These are phyloP conservation scores for Rauvolfia tetraphylla DNA, from an alignment of 257 asterid species.

Conservation along the genomic window DNA sequence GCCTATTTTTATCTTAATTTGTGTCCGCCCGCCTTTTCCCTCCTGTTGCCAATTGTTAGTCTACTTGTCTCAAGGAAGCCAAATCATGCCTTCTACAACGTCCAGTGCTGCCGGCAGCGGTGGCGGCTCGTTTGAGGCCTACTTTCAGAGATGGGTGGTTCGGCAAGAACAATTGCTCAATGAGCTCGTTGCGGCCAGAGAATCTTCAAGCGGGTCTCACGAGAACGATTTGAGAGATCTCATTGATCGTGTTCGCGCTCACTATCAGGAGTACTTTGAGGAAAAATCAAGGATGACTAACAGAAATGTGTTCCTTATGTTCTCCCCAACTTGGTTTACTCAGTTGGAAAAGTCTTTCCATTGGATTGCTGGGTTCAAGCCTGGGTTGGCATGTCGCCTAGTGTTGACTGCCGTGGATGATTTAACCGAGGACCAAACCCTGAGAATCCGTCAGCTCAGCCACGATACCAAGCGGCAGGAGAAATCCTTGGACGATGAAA, in stretches of 20 bases:
- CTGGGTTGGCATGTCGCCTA: constrained; percentile 34
- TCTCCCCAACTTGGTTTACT: constrained; percentile 53
- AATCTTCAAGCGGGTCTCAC: constrained; percentile 9
- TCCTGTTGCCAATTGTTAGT: not conserved
- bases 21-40: not conserved
- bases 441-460: constrained; percentile 21
- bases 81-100: constrained; percentile 16
- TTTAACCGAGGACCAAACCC: constrained; percentile 27
- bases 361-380: constrained; percentile 55
- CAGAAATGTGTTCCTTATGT: constrained; percentile 30
- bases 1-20: not conserved
- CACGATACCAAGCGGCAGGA: constrained; percentile 30
- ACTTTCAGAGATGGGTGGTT: constrained; percentile 33
- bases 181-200: constrained; percentile 24
- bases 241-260: constrained; percentile 31
- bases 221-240: constrained; percentile 21
- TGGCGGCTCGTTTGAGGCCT: constrained; percentile 22
- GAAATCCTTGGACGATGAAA: constrained; percentile 27
- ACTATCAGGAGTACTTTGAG: constrained; percentile 40
- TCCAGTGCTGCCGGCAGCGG: not conserved
- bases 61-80: not conserved
- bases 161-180: constrained; percentile 29
- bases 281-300: constrained; percentile 43
- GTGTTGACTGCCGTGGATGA: constrained; percentile 20
- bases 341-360: constrained; percentile 43